Evolutionary conservation across 495 filamentous ascomycete species (phyloP), one percentile per base, ranked within the genome.

Genomic region (Trichoderma asperelloides): DNA sequence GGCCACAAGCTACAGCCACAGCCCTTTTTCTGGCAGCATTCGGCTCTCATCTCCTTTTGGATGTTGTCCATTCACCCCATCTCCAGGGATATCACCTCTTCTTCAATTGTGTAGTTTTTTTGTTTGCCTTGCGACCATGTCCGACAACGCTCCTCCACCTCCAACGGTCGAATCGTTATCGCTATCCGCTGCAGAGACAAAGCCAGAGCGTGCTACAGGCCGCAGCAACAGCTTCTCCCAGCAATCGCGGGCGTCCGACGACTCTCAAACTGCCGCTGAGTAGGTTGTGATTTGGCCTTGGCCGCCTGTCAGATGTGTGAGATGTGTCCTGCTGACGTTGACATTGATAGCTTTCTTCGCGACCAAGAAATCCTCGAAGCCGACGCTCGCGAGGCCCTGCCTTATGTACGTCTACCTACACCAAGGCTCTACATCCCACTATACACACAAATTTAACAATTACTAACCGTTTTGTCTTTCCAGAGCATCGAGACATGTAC

Each of bases 401-500:
- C 96, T 69, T 99, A 96, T 78, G 91, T 93, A 75, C 57, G 75
- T 67, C 41, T 62, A 67, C 65, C 23, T n/a, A 27, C 62, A 27
- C 18, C n/a, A n/a, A n/a, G n/a, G n/a, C n/a, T n/a, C 13, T 33
- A 70, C 18, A 68, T 33, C 47, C 64, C 63, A 33, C 66, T 16
- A 67, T 67, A 63, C 39, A 49, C 71, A 63, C 69, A 57, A 71
- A 16, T 39, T 3, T 23, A 15, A 1, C 15, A 41, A 47, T 23
- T 15, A 16, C 63, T 62, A 27, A 67, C 27, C 21, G 65, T 51
- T n/a, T 12, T 30, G 70, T 67, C 51, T 16, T 16, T 57, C 4
- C 40, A 93, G 91, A 90, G 92, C 70, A 96, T 99, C 73, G 91
- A 96, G 70, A 87, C 88, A 28, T 99, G 95, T 80, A 97, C 95